phyloP scores from a whole-genome alignment of 129 eudicot genomes.

The Flaveria linearis region DNA sequence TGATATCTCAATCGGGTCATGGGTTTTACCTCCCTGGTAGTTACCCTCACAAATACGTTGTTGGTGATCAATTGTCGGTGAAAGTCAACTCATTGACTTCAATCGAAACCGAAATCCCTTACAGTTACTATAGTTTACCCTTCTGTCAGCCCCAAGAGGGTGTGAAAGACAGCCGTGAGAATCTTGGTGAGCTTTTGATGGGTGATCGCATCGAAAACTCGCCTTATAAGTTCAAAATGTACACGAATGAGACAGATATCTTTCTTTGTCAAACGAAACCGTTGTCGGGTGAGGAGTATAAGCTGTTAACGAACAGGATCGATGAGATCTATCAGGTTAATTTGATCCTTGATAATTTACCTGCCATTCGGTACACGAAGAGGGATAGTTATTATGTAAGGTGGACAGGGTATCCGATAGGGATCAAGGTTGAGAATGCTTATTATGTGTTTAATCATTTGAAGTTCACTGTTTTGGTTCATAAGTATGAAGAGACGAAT shows the following conservation, averaged over 20 bases:
- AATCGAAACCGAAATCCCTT: constrained; percentile 66
- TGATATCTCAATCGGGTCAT: constrained; percentile 29
- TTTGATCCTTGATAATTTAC: constrained; percentile 66
- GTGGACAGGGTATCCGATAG: constrained; percentile 79
- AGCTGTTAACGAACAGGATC: constrained; percentile 56
- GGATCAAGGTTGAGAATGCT: constrained; percentile 36
- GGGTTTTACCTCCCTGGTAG: constrained; percentile 44
- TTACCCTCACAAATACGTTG: constrained; percentile 63
- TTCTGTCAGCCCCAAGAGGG: constrained; percentile 69
- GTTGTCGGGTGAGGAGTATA: constrained; percentile 56
- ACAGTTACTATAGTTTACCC: constrained; percentile 69
- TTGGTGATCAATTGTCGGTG: constrained; percentile 42
- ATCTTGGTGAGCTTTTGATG: constrained; percentile 69
- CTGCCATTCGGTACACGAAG: constrained; percentile 63
- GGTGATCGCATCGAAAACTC: constrained; percentile 84
- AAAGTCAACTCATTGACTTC: constrained; percentile 64
- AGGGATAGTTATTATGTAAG: constrained; percentile 49
- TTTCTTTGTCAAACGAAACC: constrained; percentile 65
- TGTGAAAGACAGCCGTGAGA: constrained; percentile 67
- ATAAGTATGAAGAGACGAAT: constrained; percentile 49
- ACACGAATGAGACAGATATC: constrained; percentile 53
- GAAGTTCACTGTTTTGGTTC: constrained; percentile 40
- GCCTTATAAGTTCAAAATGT: constrained; percentile 66
- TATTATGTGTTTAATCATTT: constrained; percentile 49
- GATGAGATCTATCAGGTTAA: constrained; percentile 79